Conservation (phyloP, 768 basidiomycete genomes). For the Russula lepida region DNA sequence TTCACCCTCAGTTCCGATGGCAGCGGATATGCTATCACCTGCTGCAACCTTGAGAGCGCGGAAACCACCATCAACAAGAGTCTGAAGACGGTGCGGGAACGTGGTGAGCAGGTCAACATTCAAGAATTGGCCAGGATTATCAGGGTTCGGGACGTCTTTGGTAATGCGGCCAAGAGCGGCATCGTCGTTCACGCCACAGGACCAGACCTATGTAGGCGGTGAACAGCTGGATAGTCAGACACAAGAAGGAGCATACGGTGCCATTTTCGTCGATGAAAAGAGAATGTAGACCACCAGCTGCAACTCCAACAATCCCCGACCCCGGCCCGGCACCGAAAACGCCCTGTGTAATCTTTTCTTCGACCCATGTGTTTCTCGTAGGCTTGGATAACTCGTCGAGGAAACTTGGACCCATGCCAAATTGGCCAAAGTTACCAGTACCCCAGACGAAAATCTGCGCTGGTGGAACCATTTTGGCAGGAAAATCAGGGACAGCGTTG, state of each 20-base stretch:
- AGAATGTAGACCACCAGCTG: conserved; percentile 83
- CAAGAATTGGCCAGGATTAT: conserved; percentile 49
- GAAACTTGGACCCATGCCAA: conserved; percentile 76
- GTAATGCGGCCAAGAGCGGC: conserved; percentile 81
- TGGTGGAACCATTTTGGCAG: conserved; percentile 51
- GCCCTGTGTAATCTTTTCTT: conserved; percentile 63
- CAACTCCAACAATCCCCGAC: conserved; percentile 75
- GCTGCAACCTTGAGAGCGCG: conserved; percentile 75
- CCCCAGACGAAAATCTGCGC: conserved; percentile 82
- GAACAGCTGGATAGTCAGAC: background rate
- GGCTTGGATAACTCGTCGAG: conserved; percentile 71
- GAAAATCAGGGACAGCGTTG: conserved; percentile 55
- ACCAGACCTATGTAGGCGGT: conserved; percentile 52
- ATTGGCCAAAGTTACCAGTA: conserved; percentile 90
- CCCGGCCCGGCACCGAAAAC: conserved; percentile 54
- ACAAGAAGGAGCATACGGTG: conserved; percentile 49
- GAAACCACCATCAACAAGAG: conserved; percentile 70
- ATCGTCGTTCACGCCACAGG: conserved; percentile 82
- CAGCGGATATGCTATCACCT: conserved; percentile 85
- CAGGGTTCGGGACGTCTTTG: conserved; percentile 46
- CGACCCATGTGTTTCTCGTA: conserved; percentile 67
- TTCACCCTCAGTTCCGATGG: conserved; percentile 70
- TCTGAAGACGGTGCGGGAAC: conserved; percentile 56
- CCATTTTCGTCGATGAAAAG: conserved; percentile 86
- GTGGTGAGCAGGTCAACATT: conserved; percentile 45